Evolutionary conservation across 2,329 filamentous ascomycete species (phyloP), one percentile per base, ranked within the genome.

Genomic region (Diaporthe amygdali): DNA sequence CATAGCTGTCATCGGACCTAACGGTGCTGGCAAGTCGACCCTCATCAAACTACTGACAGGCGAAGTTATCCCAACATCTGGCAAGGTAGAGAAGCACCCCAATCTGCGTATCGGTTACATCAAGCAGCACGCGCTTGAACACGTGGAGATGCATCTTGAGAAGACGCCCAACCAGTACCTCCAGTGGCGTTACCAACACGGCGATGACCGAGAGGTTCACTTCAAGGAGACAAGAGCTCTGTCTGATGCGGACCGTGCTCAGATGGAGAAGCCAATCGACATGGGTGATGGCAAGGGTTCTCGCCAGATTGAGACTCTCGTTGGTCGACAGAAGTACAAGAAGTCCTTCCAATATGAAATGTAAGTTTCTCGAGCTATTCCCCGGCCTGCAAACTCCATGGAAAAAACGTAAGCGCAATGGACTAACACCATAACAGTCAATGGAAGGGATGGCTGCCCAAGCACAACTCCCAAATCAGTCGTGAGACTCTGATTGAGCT

Each of bases 81-180:
- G 96, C 74, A 94, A 91, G 80, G 96, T 99, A 30, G 95, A 98
- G 87, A 98, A 98, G 87, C 96, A 99, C 82, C 96, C 96, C 76
- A 99, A 99, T 82, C 85, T 99, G 79, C 95, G 96, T 88, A 98
- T 99, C 78, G 96, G 96, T 68, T 99, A 99, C 87, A 98, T 99
- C 86, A 98, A 98, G 87, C 96, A 99, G 86, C 96, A 99, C 83
- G 96, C 96, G 54, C 89, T 99, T 15, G 96, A 99, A 87, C 96
- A 99, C 90, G 96, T 99, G 14, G 96, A 99, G 85, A 97, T 98
- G 96, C 96, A 99, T 80, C 87, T 98, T 76, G 96, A 99, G 84
- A 99, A 99, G 90, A 99, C 96, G 0, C 96, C 96, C 49, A 98
- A 97, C 82, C 96, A 99, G 84, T 99, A 99, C 80, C 89, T 99